Evolutionary conservation across 345 rosid genomes (phyloP).

Genomic region (Raphanus sativus): DNA sequence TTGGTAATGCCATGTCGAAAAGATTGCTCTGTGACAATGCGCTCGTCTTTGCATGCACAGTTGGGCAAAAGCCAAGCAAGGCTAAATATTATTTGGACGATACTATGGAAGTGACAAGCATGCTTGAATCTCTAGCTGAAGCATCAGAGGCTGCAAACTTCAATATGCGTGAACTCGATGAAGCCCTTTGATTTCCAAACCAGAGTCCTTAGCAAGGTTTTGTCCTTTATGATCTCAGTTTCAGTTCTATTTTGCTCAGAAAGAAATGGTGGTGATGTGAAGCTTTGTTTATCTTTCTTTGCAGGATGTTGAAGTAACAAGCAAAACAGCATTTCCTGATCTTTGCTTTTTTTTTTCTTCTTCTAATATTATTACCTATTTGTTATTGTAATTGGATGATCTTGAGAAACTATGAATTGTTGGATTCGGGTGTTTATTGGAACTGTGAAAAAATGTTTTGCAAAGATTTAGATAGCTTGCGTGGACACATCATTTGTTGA

Average conservation of each 20-base stretch:
- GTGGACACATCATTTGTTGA: not conserved
- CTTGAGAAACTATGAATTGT: not conserved
- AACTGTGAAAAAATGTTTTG: not conserved
- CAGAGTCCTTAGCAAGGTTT: not conserved
- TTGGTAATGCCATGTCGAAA: constrained; percentile 44
- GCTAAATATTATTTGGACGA: constrained; percentile 78
- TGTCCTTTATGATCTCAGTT: not conserved
- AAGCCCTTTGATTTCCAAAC: not conserved
- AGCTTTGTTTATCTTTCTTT: not conserved
- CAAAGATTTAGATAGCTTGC: not conserved
- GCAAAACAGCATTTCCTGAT: not conserved
- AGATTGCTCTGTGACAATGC: constrained; percentile 30
- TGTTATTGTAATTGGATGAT: not conserved
- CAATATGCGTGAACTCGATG: not conserved
- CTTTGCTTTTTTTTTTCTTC: not conserved
- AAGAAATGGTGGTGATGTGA: not conserved
- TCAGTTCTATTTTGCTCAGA: not conserved
- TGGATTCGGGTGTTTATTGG: not conserved
- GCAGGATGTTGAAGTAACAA: not conserved
- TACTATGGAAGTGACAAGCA: constrained; percentile 40
- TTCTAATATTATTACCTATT: not conserved
- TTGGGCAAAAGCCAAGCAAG: constrained; percentile 96
- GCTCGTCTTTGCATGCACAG: constrained; percentile 73
- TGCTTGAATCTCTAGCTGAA: constrained; percentile 46
- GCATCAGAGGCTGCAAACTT: constrained; percentile 36